These are phyloP conservation scores for Shiraia sp. DNA, from an alignment of 2,329 filamentous ascomycete genomes.

Conservation along the genomic window DNA sequence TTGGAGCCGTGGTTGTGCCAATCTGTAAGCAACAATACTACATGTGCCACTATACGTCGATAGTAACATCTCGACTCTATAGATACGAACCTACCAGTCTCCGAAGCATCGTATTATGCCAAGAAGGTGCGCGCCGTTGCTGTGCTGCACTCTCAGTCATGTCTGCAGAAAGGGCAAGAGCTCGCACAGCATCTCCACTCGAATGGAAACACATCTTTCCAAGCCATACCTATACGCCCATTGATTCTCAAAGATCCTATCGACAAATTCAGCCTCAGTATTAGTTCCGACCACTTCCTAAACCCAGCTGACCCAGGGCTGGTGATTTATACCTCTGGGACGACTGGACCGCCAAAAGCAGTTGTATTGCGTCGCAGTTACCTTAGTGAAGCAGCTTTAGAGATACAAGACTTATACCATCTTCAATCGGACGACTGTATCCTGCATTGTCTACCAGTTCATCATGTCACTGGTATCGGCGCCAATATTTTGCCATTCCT, in stretches of 20 bases:
- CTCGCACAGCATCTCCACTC: not conserved
- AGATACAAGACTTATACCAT: conserved; percentile 38
- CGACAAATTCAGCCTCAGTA: conserved; percentile 38
- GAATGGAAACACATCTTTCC: not conserved
- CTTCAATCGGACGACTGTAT: conserved; percentile 34
- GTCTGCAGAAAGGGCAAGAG: not conserved
- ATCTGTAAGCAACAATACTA: too few relatives aligned
- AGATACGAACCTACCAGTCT: conserved; percentile 42
- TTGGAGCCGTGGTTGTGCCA: conserved; percentile 54
- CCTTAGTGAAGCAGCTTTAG: conserved; percentile 40
- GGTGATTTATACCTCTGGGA: conserved; percentile 54
- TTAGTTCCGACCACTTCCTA: conserved; percentile 45
- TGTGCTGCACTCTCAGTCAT: not conserved
- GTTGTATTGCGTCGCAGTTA: conserved; percentile 50
- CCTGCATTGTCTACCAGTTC: conserved; percentile 41
- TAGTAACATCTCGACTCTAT: conserved; percentile 19
- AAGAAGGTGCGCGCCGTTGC: conserved; percentile 36
- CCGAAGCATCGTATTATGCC: conserved; percentile 50
- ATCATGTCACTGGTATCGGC: conserved; percentile 41
- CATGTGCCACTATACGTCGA: too few relatives aligned
- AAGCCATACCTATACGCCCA: not conserved
- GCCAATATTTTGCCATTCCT: conserved; percentile 43
- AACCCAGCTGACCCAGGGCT: conserved; percentile 48
- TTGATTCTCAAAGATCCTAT: not conserved
- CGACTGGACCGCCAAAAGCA: conserved; percentile 52